A percentile compares a stretch with the other conserved stretches of the same genome.
These are phyloP conservation scores for Triticum dicoccoides DNA, from an alignment of 176 grass and related monocot genomes.

Conservation along the genomic window DNA sequence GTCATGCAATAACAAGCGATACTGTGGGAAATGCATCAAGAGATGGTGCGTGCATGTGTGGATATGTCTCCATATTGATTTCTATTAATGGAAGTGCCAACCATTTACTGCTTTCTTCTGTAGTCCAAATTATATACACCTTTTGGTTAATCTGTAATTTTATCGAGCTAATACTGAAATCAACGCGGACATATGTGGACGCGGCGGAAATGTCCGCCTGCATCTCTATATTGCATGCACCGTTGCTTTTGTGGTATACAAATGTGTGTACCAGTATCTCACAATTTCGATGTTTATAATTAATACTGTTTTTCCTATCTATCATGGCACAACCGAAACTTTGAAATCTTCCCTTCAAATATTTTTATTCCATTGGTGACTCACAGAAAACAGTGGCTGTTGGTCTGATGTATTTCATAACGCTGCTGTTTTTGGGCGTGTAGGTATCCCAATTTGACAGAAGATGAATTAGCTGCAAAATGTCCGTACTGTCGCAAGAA, in stretches of 20 bases:
- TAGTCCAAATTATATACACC: no score
- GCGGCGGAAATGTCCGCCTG: no score
- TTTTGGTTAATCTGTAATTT: no score
- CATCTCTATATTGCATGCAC: background rate
- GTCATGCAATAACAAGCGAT: conserved; percentile 52
- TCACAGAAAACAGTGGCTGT: no score
- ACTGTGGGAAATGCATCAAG: conserved; percentile 50
- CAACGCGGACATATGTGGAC: no score
- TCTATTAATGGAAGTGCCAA: background rate
- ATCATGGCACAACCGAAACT: background rate
- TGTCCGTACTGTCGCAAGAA: conserved; percentile 62
- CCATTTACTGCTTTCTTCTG: no score
- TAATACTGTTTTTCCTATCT: background rate
- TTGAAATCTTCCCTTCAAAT: background rate
- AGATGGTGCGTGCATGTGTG: conserved; percentile 37
- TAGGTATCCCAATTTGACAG: conserved; percentile 65
- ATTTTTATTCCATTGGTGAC: background rate
- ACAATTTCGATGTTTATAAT: background rate
- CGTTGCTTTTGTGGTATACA: background rate
- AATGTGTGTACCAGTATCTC: background rate
- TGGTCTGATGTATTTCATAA: background rate
- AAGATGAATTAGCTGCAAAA: conserved; percentile 50
- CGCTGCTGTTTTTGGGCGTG: conserved; percentile 26
- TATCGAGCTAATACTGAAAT: no score
- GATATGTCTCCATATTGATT: background rate